phyloP scores from a whole-genome alignment of 345 rosid genomes.

The Eucalyptus decipiens region DNA sequence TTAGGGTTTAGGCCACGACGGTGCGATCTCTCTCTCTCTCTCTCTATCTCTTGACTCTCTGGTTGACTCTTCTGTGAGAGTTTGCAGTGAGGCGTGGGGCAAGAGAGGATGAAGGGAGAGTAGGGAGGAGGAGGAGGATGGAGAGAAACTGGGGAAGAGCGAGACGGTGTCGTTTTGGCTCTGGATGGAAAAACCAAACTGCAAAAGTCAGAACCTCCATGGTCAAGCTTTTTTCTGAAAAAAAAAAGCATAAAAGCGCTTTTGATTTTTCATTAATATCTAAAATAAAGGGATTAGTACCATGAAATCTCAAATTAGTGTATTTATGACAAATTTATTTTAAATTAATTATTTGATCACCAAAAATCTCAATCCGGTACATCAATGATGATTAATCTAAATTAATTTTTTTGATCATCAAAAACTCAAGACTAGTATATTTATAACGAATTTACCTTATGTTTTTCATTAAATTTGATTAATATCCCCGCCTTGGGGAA shows the following conservation, averaged over 20 bases:
- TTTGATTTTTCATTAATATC: not conserved
- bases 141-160: not conserved
- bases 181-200: not conserved
- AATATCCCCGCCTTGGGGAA: too few relatives aligned
- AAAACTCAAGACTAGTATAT: too few relatives aligned
- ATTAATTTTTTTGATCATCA: accelerated
- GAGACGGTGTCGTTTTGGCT: not conserved
- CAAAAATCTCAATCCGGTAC: accelerated
- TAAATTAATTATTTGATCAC: too few relatives aligned
- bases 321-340: too few relatives aligned
- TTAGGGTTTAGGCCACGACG: conserved; percentile 7
- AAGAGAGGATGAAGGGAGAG: too few relatives aligned
- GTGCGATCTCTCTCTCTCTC: not conserved
- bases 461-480: accelerated
- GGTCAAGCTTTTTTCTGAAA: not conserved
- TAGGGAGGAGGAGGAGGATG: not conserved
- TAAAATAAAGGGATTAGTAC: too few relatives aligned
- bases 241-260: not conserved
- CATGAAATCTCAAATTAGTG: too few relatives aligned
- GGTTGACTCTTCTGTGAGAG: not conserved
- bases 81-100: not conserved
- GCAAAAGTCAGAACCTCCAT: not conserved
- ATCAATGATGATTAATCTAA: accelerated
- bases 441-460: too few relatives aligned
- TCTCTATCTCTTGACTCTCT: not conserved